A percentile compares a stretch with the other conserved stretches of the same genome.
phyloP scores from a whole-genome alignment of 1,284 basidiomycete genomes.

The Exobasidium cylindrosporum region DNA sequence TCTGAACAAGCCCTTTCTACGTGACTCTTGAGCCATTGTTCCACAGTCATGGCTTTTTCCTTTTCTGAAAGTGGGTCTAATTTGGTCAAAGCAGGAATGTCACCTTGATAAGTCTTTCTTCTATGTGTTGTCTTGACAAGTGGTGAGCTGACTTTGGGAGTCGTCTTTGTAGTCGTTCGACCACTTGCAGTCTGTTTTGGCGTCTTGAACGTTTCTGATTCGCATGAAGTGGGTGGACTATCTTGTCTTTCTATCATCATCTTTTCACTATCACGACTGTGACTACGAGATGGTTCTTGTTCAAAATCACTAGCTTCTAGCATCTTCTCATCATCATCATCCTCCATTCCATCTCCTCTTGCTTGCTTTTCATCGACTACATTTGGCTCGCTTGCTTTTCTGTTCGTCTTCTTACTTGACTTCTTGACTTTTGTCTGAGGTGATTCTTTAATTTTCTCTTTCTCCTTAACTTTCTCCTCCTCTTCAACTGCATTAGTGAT shows the following conservation, averaged over 20 bases:
- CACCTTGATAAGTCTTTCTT: neutral
- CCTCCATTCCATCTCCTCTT: too few relatives aligned
- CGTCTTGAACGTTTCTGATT: conserved; percentile 23
- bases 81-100: conserved; percentile 4
- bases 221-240: conserved; percentile 25
- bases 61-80: conserved; percentile 17
- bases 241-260: conserved; percentile 8
- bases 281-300: conserved; percentile 21
- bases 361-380: conserved; percentile 18
- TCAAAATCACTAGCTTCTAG: conserved; percentile 11
- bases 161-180: conserved; percentile 7
- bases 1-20: conserved; percentile 25
- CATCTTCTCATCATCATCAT: conserved; percentile 22
- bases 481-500: neutral
- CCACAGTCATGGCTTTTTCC: conserved; percentile 27
- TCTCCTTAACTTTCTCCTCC: conserved; percentile 1
- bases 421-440: neutral
- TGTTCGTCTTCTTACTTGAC: neutral
- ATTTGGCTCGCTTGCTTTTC: neutral
- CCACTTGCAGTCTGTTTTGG: conserved; percentile 14
- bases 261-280: conserved; percentile 14
- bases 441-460: conserved; percentile 14
- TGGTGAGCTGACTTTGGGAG: neutral
- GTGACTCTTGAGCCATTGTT: conserved; percentile 29
- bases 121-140: neutral